Evolutionary conservation across 2,329 filamentous ascomycete genomes (phyloP).

Genomic region (Alternaria sp.): DNA sequence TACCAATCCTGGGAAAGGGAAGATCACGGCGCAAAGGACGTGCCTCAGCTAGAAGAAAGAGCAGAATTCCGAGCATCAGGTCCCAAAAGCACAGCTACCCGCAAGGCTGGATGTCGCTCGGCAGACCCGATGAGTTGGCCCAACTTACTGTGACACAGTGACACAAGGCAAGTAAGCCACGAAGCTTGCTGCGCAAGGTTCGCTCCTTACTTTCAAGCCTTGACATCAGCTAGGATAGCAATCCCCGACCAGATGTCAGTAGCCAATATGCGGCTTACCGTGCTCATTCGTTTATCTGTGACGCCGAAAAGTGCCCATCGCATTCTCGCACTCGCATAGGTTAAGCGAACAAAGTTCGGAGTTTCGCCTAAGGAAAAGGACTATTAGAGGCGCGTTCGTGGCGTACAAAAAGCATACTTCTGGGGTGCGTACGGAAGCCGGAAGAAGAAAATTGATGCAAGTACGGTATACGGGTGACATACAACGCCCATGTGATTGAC

Average conservation of each 20-base stretch:
- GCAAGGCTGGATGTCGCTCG: constrained; percentile 15
- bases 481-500: constrained; percentile 6
- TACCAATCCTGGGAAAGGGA: constrained; percentile 1
- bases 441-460: constrained; percentile 17
- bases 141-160: constrained; percentile 18
- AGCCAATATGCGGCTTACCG: constrained; percentile 15
- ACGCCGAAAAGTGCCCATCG: constrained; percentile 12
- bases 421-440: constrained; percentile 16
- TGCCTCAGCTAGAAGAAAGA: constrained; percentile 12
- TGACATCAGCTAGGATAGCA: constrained; percentile 14
- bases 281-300: constrained; percentile 8
- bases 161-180: constrained; percentile 29
- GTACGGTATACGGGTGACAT: constrained; percentile 15
- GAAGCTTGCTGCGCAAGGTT: constrained; percentile 24
- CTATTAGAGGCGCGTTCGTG: constrained; percentile 8
- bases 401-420: constrained; percentile 16
- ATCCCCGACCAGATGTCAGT: constrained; percentile 19
- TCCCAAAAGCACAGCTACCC: constrained; percentile 19
- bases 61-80: constrained; percentile 15
- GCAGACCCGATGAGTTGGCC: constrained; percentile 19
- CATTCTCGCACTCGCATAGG: constrained; percentile 8
- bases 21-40: constrained; percentile 7
- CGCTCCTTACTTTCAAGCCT: constrained; percentile 18
- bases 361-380: constrained; percentile 6
- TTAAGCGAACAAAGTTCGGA: not conserved